Evolutionary conservation across 495 filamentous ascomycete species (phyloP), one percentile per base, ranked within the genome.

Genomic region (Physcia stellaris): DNA sequence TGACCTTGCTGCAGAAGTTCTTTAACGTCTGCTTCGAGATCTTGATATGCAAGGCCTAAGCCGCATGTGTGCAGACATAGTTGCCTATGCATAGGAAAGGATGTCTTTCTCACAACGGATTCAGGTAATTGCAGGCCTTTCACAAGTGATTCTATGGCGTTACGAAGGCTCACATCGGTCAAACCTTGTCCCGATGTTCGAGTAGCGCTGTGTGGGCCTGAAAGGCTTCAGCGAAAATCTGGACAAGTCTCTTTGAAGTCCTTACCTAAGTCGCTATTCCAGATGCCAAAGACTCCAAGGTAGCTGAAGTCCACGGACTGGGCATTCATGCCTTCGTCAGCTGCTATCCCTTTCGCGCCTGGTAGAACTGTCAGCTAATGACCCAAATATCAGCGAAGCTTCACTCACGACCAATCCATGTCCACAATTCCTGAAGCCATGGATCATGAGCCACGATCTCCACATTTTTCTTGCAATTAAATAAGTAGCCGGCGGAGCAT

Each of bases 231-330:
- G 39, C 24, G 35, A 35, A 27, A 30, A 15, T 6, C 12, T 2
- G 4, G 19, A 15, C 19, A 1, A 16, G 20, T 6, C 2, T 7
- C 3, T 17, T 5, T 3, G 18, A 32, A 24, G 17, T 21, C 44
- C 65, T 32, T 53, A 79, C 83, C 77, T 35, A 86, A 54, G 24
- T 82, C 66, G 48, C 83, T 80, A 22, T 61, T 77, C 87, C 87
- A 95, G 12, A 94, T 71, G 26, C 70, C 71, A 38, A 71, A 64
- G 29, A 96, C 77, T 3, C 90, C 90, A 51, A 94, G 55, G 54
- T 85, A 98, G 49, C 78, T 86, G 28, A 94, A 55, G 48, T 95
- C 90, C 4, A 94, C 56, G 1, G 70, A 64, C 28, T 75, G 67
- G n/a, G 71, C 60, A 31, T 83, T 67, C 83, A 94, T 88, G 3